Evolutionary conservation across 163 green algal genomes (phyloP).

Genomic region (Prototheca cutis): DNA sequence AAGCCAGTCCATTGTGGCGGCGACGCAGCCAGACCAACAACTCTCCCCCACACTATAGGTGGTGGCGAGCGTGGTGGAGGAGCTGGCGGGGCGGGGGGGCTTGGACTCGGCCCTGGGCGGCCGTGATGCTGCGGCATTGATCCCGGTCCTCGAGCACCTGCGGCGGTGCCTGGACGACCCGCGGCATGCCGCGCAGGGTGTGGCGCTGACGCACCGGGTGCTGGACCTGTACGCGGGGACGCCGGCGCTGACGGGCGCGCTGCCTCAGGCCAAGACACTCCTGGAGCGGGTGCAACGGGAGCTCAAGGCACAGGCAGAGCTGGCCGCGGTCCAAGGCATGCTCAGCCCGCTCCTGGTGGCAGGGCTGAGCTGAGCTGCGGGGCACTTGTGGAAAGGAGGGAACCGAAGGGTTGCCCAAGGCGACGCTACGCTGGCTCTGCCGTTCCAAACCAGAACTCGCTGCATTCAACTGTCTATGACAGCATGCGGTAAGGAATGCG

Average conservation of each 20-base stretch:
- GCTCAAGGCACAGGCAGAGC: constrained; percentile 40
- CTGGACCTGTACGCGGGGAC: constrained; percentile 52
- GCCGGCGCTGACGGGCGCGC: constrained; percentile 11
- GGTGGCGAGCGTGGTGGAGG: constrained; percentile 66
- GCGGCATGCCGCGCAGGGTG: constrained; percentile 31
- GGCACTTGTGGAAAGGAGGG: too few relatives aligned
- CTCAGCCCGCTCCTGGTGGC: constrained; percentile 55
- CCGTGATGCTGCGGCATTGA: constrained; percentile 38
- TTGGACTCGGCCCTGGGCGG: constrained; percentile 54
- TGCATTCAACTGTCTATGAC: too few relatives aligned
- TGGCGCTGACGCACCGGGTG: constrained; percentile 45
- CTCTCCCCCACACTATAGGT: too few relatives aligned
- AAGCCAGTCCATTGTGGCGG: too few relatives aligned
- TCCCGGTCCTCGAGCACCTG: constrained; percentile 58
- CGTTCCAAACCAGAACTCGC: too few relatives aligned
- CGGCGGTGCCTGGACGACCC: constrained; percentile 48
- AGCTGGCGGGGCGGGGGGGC: constrained; percentile 56
- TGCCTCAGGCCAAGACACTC: constrained; percentile 38
- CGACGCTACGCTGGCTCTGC: too few relatives aligned
- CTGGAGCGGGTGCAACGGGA: constrained; percentile 42
- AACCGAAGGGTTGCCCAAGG: too few relatives aligned
- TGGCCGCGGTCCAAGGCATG: constrained; percentile 53
- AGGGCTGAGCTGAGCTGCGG: too few relatives aligned
- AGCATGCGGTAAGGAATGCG: too few relatives aligned
- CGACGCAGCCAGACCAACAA: too few relatives aligned